Percentiles rank a stretch among this genome's conserved stretches.
Conservation (phyloP, 176 grass and related monocot genomes). For the Cocos nucifera region DNA sequence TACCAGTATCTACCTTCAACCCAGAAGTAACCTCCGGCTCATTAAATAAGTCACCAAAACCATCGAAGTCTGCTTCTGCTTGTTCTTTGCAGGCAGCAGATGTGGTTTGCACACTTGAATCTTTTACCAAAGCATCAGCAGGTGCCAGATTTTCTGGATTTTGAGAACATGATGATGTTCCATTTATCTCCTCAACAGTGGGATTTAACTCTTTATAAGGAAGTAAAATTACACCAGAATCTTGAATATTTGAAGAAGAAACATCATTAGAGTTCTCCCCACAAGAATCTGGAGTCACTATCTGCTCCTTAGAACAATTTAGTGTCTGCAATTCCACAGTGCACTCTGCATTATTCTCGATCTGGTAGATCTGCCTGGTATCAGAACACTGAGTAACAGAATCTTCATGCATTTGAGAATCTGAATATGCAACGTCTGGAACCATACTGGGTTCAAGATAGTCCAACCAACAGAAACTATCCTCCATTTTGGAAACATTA, state of each 20-base stretch:
- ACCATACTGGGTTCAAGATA: conserved; percentile 29
- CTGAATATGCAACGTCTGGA: conserved; percentile 33
- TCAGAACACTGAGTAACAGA: conserved; percentile 11
- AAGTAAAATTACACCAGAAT: conserved; percentile 48
- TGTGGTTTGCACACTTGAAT: conserved; percentile 25
- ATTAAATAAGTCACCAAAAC: conserved; percentile 83
- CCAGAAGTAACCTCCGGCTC: conserved; percentile 76
- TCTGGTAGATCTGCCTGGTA: conserved; percentile 25
- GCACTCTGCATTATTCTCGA: conserved; percentile 21
- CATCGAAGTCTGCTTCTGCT: conserved; percentile 51
- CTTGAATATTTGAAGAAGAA: conserved; percentile 22
- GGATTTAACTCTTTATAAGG: conserved; percentile 41
- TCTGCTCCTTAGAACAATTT: conserved; percentile 24
- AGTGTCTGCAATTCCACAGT: conserved; percentile 20
- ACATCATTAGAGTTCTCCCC: conserved; percentile 26
- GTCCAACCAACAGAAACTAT: conserved; percentile 48
- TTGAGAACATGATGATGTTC: conserved; percentile 24
- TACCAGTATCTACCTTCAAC: conserved; percentile 35
- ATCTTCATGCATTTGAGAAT: conserved; percentile 36
- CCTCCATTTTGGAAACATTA: conserved; percentile 12
- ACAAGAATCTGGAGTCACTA: conserved; percentile 31
- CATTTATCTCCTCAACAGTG: conserved; percentile 20
- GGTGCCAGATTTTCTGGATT: conserved; percentile 29
- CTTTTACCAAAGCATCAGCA: conserved; percentile 17
- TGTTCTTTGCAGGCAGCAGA: conserved; percentile 23